phyloP scores from a whole-genome alignment of 2,329 filamentous ascomycete genomes.

The Trichoderma simmonsii region DNA sequence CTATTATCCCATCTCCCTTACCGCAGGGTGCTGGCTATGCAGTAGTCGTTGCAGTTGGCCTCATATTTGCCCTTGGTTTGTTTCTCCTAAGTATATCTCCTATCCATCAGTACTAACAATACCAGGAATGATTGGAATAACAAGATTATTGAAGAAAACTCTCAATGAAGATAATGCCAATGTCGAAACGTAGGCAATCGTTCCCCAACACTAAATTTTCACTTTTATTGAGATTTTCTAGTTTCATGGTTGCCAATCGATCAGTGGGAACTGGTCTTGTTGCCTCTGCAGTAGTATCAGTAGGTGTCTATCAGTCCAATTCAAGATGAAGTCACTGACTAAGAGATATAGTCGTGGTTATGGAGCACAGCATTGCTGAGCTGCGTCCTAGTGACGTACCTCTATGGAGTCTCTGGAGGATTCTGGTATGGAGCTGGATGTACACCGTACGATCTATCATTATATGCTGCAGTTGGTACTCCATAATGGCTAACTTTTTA shows the following conservation, averaged over 20 bases:
- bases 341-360: not conserved
- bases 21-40: not conserved
- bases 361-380: constrained; percentile 7
- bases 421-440: constrained; percentile 10
- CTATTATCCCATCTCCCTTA: not conserved
- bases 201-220: too few relatives aligned
- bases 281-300: constrained; percentile 6
- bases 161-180: not conserved
- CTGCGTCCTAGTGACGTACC: not conserved
- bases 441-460: not conserved
- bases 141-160: not conserved
- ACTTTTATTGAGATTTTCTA: not conserved
- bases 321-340: not conserved
- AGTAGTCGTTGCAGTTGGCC: not conserved
- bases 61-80: not conserved
- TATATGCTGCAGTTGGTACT: not conserved
- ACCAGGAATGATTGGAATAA: constrained; percentile 10
- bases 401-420: constrained; percentile 4
- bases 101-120: not conserved
- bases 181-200: not conserved
- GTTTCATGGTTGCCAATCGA: constrained; percentile 9
- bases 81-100: not conserved
- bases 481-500: not conserved
- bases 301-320: not conserved
- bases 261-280: constrained; percentile 3